A percentile compares a stretch with the other conserved stretches of the same genome.
Conservation (phyloP, 2,329 filamentous ascomycete species). For the Pseudogymnoascus sp. region DNA sequence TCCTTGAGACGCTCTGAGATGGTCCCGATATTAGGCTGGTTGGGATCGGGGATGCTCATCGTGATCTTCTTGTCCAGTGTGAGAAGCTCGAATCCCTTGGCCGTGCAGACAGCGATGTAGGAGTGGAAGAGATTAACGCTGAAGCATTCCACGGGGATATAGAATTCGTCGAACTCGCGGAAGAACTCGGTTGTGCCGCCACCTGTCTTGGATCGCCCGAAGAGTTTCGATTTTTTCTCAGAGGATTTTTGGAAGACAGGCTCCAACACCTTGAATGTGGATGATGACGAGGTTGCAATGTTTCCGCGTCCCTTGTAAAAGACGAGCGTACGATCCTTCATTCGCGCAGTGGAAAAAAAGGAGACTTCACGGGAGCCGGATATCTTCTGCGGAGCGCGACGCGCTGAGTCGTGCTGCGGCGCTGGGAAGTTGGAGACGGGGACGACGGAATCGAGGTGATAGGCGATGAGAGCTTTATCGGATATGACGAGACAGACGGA, state of each 20-base stretch:
- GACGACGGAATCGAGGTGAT: conserved; percentile 79
- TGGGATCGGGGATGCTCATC: conserved; percentile 85
- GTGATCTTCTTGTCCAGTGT: conserved; percentile 96
- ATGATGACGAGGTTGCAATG: conserved; percentile 50
- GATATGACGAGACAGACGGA: conserved; percentile 85
- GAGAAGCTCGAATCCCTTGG: conserved; percentile 89
- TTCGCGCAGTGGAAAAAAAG: conserved; percentile 90
- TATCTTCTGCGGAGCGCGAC: conserved; percentile 84
- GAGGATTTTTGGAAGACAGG: conserved; percentile 89
- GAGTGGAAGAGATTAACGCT: conserved; percentile 94
- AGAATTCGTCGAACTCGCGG: conserved; percentile 97
- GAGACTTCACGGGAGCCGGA: conserved; percentile 83
- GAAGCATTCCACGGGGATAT: conserved; percentile 90
- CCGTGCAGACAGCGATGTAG: conserved; percentile 82
- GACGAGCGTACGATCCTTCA: conserved; percentile 92
- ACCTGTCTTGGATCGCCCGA: conserved; percentile 41
- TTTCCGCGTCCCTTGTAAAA: conserved; percentile 97
- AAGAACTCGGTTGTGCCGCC: conserved; percentile 84
- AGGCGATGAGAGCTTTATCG: conserved; percentile 85
- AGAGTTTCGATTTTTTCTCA: conserved; percentile 67
- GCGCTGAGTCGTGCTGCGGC: conserved; percentile 60
- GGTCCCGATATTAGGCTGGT: conserved; percentile 67
- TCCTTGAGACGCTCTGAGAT: conserved; percentile 78
- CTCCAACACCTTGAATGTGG: conserved; percentile 93
- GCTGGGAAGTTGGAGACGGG: conserved; percentile 54